Base-by-base conservation (phyloP, 2,329 filamentous ascomycete species). In the Alternaria brassicicola region DNA sequence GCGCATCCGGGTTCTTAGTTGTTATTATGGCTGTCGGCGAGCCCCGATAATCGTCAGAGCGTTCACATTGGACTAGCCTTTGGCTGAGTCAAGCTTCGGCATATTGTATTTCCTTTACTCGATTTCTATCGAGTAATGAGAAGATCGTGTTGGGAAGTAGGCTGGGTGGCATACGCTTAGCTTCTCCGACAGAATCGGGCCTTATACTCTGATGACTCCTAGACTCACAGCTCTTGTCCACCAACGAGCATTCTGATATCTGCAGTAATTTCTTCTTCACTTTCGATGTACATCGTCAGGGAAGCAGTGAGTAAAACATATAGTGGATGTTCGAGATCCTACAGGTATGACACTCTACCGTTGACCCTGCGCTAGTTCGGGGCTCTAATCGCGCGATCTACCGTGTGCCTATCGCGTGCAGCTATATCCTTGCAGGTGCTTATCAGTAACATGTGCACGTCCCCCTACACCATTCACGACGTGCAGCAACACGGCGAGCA, bases 101-200 rank as follows among this genome's bases (percentile, higher is more conserved):
- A 56, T 47, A 51, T 67, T 68, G 59, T 39, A 41, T 69, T 72
- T 70, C 62, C 61, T 58, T 75, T 68, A 74, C 71, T 75, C 72
- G 71, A 76, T 74, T 45, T 48, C 49, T 55, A 73, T 75, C 70
- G 73, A 76, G 72, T 76, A 76, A 76, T 70, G 23, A 26, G 49
- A 19, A 50, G 61, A 53, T 53, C 59, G 62, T 65, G 63, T 67
- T 67, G 59, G 65, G 62, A 68, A 30, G 60, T 66, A 67, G 63
- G 67, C 63, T 61, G 60, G 63, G 67, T 72, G 66, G 67, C 66
- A 59, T 59, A 58, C 70, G 69, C 69, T 65, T 63, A 65, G 55
- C 55, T 53, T 47, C 45, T 48, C 50, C 43, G 49, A 50, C 42
- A 52, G 48, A 25, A 42, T 55, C 55, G 36, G 51, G 36, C 33